Evolutionary conservation across 306 rosid genomes (phyloP), one percentile per base, ranked within the genome.

Genomic region (Trifolium repens): DNA sequence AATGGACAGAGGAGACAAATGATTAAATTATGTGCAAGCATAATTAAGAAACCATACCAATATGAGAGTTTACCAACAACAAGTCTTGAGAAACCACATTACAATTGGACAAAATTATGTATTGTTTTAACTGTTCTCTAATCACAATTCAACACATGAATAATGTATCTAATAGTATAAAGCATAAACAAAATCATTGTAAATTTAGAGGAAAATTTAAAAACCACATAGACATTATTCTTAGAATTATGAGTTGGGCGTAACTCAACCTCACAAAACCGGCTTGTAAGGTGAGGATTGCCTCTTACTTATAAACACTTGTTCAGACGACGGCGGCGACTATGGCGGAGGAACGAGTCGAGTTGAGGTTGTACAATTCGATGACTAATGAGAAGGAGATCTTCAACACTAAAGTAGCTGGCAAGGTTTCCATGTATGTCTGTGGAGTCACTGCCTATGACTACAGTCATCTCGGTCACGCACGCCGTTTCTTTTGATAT

Each of bases 391-490:
- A 89, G 90, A 92, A 94, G 77, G 96, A 91, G 87, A 76, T 81
- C 63, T 94, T 92, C 88, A 80, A 50, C 46, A 63, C 97, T 26
- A 83, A 74, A 15, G 85, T 57, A n/a, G 80, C 92, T 0, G 91
- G 92, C 53, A 85, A 86, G 79, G 97, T 89, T 74, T 80, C 86
- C 50, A 90, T 94, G 97, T 94, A 94, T 72, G 96, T 94, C 4
- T 91, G 98, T 42, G 98, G 98, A 6, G 89, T 94, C 75, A 94
- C 98, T 12, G 90, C 96, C 43, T 94, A 90, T 53, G 98, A 88
- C 58, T 87, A 78, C 74, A 94, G 99, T 82, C 98, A 93, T 79
- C 85, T 93, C 22, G 98, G 98, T 73, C 99, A 94, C 71, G 99
- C 96, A 42, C 96, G 97, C 97, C 19, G 92, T 94, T 82, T 89